Percentiles rank a stretch among this genome's conserved stretches.
These are phyloP conservation scores for Eremomyces bilateralis DNA, from an alignment of 495 filamentous ascomycete genomes.

Conservation along the genomic window DNA sequence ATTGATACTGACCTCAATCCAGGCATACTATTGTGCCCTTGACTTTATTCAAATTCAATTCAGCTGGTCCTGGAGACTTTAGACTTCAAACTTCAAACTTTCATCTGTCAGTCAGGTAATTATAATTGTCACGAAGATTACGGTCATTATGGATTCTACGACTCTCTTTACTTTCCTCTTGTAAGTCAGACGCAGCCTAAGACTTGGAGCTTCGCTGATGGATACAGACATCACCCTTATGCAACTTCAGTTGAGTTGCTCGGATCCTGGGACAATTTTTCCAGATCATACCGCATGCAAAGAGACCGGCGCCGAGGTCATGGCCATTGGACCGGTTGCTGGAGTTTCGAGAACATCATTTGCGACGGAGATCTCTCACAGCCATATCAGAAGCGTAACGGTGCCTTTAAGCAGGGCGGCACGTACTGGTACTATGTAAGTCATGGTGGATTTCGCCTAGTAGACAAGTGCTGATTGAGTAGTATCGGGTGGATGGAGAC, in stretches of 20 bases:
- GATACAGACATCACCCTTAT: background rate
- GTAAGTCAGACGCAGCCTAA: slow-evolving; percentile 6
- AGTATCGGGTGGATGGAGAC: slow-evolving; percentile 65
- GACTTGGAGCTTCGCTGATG: background rate
- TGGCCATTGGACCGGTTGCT: slow-evolving; percentile 66
- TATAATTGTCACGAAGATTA: too few species aligned
- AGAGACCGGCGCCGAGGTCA: slow-evolving; percentile 45
- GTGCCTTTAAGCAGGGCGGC: slow-evolving; percentile 76
- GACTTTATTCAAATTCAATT: too few species aligned
- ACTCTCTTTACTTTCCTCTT: slow-evolving; percentile 20
- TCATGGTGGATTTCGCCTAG: slow-evolving; percentile 9
- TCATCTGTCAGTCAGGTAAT: too few species aligned
- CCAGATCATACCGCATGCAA: slow-evolving; percentile 53
- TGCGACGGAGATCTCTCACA: slow-evolving; percentile 46
- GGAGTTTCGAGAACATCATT: slow-evolving; percentile 62
- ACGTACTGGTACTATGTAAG: slow-evolving; percentile 89
- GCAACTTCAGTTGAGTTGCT: slow-evolving; percentile 45
- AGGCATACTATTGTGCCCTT: too few species aligned
- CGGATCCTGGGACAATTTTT: slow-evolving; percentile 90
- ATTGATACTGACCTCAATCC: too few species aligned
- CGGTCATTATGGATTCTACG: slow-evolving; percentile 13
- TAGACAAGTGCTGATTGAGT: too few species aligned
- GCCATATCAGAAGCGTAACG: slow-evolving; percentile 35
- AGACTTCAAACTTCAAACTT: too few species aligned
- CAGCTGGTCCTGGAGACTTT: too few species aligned